Conservation (phyloP, 352 stramenopile genomes). For the Elongisporangium anandrum region DNA sequence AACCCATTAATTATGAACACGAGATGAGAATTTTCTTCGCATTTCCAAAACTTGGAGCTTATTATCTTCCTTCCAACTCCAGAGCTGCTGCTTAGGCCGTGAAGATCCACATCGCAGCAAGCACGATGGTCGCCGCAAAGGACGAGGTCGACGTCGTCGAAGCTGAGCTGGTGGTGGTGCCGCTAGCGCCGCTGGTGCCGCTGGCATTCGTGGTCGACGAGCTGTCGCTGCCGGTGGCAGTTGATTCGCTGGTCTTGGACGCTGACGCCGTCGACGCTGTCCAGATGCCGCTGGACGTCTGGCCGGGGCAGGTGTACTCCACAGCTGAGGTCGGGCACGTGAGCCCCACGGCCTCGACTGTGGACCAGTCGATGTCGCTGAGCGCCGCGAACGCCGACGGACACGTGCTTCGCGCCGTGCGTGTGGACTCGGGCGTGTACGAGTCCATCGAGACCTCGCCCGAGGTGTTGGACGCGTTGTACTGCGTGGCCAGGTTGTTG, state of each 20-base stretch:
- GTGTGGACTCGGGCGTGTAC: constrained; percentile 26
- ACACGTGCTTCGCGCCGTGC: constrained; percentile 26
- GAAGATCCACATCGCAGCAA: background rate
- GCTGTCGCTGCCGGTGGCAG: constrained; percentile 3
- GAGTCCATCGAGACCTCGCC: constrained; percentile 21
- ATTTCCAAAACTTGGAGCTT: background rate
- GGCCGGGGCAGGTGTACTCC: constrained; percentile 29
- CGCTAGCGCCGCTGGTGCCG: constrained; percentile 1
- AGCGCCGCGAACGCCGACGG: constrained; percentile 30
- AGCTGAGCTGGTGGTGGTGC: constrained; percentile 4
- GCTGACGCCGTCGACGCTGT: constrained; percentile 10
- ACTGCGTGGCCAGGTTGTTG: constrained; percentile 50
- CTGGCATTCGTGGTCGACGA: background rate
- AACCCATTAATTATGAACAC: background rate
- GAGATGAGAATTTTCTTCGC: background rate
- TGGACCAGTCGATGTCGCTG: constrained; percentile 30
- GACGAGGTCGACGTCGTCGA: background rate
- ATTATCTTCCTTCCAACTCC: too few relatives aligned
- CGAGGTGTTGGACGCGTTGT: constrained; percentile 32
- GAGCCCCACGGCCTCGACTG: constrained; percentile 25
- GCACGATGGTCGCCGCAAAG: background rate
- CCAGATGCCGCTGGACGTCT: constrained; percentile 42
- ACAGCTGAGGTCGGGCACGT: constrained; percentile 16
- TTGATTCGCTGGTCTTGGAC: constrained; percentile 5
- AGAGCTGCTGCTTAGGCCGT: background rate